These are phyloP conservation scores for Talaromyces marneffei DNA, from an alignment of 2,329 filamentous ascomycete genomes.

Conservation along the genomic window DNA sequence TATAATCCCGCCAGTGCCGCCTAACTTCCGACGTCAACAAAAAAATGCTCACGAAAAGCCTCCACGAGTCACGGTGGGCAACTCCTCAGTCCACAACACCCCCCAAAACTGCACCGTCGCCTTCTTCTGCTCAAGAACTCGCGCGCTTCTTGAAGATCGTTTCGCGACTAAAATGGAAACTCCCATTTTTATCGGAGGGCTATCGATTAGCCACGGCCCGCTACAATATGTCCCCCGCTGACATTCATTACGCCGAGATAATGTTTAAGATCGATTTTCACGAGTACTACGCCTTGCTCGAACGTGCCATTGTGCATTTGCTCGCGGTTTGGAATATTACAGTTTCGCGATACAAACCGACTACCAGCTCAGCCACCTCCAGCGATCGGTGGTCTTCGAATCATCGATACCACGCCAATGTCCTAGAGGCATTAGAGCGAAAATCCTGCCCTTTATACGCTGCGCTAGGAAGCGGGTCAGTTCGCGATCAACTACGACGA, in stretches of 20 bases:
- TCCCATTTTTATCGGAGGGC: constrained; percentile 53
- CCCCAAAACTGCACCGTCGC: constrained; percentile 2
- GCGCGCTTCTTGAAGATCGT: constrained; percentile 57
- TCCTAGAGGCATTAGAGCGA: constrained; percentile 58
- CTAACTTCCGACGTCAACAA: neutral
- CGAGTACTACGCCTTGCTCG: constrained; percentile 68
- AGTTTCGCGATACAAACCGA: constrained; percentile 34
- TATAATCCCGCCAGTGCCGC: neutral
- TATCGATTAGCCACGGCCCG: constrained; percentile 47
- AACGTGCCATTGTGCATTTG: constrained; percentile 63
- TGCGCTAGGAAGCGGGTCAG: constrained; percentile 51
- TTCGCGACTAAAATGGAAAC: constrained; percentile 58
- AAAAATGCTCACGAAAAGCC: constrained; percentile 7
- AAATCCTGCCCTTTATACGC: constrained; percentile 51
- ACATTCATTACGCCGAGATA: constrained; percentile 45
- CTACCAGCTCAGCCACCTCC: constrained; percentile 13
- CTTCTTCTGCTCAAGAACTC: constrained; percentile 41
- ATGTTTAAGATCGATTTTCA: constrained; percentile 77
- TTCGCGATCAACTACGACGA: constrained; percentile 48
- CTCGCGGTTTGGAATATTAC: constrained; percentile 58
- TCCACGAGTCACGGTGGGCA: constrained; percentile 10
- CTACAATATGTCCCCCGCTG: constrained; percentile 20
- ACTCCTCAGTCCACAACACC: neutral
- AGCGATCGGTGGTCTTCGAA: constrained; percentile 21
- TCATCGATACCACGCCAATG: constrained; percentile 65